Evolutionary conservation across 2,329 filamentous ascomycete genomes (phyloP), one percentile per base, ranked within the genome.

Genomic region (Rutstroemia sp.): DNA sequence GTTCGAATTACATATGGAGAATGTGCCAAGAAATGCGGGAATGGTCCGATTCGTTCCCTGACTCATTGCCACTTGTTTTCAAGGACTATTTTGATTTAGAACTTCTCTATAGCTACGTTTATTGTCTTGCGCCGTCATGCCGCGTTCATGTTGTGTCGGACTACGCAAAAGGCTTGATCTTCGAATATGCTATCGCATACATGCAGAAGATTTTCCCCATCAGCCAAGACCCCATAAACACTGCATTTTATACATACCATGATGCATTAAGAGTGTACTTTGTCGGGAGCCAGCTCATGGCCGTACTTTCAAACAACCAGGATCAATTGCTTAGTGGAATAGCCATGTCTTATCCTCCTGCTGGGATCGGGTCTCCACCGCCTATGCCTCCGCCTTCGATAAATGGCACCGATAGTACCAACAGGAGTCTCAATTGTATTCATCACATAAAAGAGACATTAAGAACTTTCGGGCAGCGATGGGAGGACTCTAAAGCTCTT

Each of bases 251-350:
- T 65, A 92, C 89, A 0, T 96, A 92, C 64, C 86, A 95, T 66
- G 92, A 96, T 68, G 88, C 91, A 1, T 79, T 95, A 66, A 84
- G 92, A 52, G 85, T 89, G 1, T 94, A 89, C 66, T 95, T 86
- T 64, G 82, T 86, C 73, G 82, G 79, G 14, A 82, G 76, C 58
- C 83, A 86, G 63, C 79, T 86, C 57, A 71, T 84, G 16, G 80
- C 81, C 1, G 80, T 85, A 7, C 70, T 86, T n/a, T 73, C 74
- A 3, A 79, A 82, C 58, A 76, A 79, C 1, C 78, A 79, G 53
- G 79, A 84, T 45, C 70, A 80, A 58, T 73, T 86, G 3, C 71
- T 86, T 6, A 76, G 76, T 34, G 74, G 64, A 9, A 51, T 65
- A 7, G 30, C 10, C 4, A 47, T 63, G 7, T 65, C 65, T 41